phyloP scores from a whole-genome alignment of 2,329 filamentous ascomycete genomes.

The Aspergillus udagawae region DNA sequence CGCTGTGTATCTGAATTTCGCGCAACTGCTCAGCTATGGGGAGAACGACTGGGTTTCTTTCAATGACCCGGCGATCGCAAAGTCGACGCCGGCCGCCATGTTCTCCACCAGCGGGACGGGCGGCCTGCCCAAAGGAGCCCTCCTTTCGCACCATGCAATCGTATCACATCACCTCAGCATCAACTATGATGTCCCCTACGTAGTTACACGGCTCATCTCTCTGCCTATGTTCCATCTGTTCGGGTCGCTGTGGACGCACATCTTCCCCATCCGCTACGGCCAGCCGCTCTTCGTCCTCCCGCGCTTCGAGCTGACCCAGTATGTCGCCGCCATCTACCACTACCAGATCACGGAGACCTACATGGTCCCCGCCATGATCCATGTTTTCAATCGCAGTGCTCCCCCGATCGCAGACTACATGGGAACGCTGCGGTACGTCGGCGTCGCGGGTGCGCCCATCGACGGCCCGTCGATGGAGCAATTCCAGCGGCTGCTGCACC shows the following conservation, averaged over 20 bases:
- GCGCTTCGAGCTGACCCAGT: slow-evolving; percentile 42
- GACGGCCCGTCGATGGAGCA: slow-evolving; percentile 38
- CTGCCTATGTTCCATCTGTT: slow-evolving; percentile 55
- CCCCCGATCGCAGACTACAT: slow-evolving; percentile 29
- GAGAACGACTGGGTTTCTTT: slow-evolving; percentile 48
- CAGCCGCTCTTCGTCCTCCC: slow-evolving; percentile 46
- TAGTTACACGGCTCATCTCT: slow-evolving; percentile 44
- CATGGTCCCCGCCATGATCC: slow-evolving; percentile 46
- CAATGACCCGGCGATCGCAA: slow-evolving; percentile 39
- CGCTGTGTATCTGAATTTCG: slow-evolving; percentile 22
- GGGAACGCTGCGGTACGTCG: slow-evolving; percentile 41
- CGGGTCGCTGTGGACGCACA: slow-evolving; percentile 43
- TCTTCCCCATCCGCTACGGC: slow-evolving; percentile 46
- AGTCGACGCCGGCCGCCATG: slow-evolving; percentile 48
- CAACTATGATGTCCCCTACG: slow-evolving; percentile 38
- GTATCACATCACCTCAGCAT: slow-evolving; percentile 47
- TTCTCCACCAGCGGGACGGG: slow-evolving; percentile 58
- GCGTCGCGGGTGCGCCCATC: slow-evolving; percentile 49
- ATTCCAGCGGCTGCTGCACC: slow-evolving; percentile 39
- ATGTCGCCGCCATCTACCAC: slow-evolving; percentile 36
- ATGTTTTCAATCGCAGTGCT: slow-evolving; percentile 30
- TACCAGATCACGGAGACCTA: slow-evolving; percentile 48
- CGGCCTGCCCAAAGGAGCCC: slow-evolving; percentile 57
- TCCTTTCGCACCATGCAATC: slow-evolving; percentile 56
- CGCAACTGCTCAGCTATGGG: slow-evolving; percentile 41